A percentile compares a stretch with the other conserved stretches of the same genome.
Evolutionary conservation across 164 flowering plant genomes (phyloP).

Genomic region (Saururus chinensis): DNA sequence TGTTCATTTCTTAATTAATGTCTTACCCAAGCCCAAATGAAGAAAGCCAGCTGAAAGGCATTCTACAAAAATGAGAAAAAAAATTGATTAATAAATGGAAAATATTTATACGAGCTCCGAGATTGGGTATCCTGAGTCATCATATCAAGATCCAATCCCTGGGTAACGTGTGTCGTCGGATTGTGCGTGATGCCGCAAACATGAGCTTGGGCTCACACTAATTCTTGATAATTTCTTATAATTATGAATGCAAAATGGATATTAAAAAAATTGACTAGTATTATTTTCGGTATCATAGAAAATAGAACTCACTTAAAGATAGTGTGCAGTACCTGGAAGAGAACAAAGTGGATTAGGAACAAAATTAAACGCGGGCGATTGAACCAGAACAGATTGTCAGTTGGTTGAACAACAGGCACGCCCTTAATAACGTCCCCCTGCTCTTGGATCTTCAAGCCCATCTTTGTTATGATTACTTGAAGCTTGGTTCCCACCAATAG

Average conservation of each 20-base stretch:
- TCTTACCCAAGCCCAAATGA: constrained; percentile 70
- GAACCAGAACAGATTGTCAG: constrained; percentile 85
- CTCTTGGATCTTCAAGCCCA: constrained; percentile 68
- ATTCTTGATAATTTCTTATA: neutral
- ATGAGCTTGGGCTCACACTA: too few relatives aligned
- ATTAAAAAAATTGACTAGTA: too few relatives aligned
- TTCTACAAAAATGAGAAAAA: constrained; percentile 27
- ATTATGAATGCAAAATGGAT: neutral
- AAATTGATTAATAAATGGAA: neutral
- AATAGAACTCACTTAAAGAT: neutral
- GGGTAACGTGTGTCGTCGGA: too few relatives aligned
- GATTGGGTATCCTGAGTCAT: too few relatives aligned
- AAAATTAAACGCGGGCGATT: constrained; percentile 62
- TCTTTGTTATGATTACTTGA: constrained; percentile 73
- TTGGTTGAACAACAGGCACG: constrained; percentile 54
- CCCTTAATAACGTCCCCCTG: constrained; percentile 71
- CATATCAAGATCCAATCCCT: too few relatives aligned
- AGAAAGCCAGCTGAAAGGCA: constrained; percentile 86
- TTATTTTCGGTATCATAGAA: too few relatives aligned
- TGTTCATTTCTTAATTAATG: neutral
- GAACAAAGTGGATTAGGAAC: constrained; percentile 65
- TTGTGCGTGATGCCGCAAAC: too few relatives aligned
- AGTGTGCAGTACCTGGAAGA: constrained; percentile 55
- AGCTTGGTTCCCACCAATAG: constrained; percentile 78
- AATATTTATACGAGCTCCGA: too few relatives aligned